Evolutionary conservation across 2,329 filamentous ascomycete species (phyloP), one percentile per base, ranked within the genome.

Genomic region (Pestalotiopsis sp.): DNA sequence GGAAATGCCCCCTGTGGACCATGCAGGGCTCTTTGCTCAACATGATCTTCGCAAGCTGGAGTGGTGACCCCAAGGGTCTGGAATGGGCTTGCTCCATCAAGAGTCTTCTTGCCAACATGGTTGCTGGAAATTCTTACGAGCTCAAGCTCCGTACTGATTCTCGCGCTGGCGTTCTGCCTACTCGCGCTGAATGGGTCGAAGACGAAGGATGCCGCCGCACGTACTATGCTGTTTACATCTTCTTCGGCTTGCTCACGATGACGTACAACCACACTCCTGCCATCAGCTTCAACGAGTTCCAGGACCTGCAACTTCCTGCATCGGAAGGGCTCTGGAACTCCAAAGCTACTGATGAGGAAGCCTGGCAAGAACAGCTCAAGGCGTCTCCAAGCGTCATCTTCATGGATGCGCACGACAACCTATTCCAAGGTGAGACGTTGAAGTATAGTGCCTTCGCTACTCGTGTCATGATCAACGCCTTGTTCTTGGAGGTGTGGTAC

Each of bases 31-130:
- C 95, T 3, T 85, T 99, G 66, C 86, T 99, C 69, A 99, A 99
- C 85, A 98, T 98, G 96, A 91, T 98, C 73, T 98, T 99, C 79
- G 94, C 96, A 67, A 98, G 95, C 85, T 99, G 96, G 96, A 98
- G 96, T 79, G 96, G 96, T 76, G 96, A 98, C 77, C 92, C 96
- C 45, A 98, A 98, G 82, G 96, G 96, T 49, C 87, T 99, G 2
- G 96, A 99, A 81, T 99, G 96, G 96, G 95, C 96, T 45, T 98
- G 95, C 81, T 98, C 96, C 2, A 98, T 99, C 82, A 98, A 98
- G 88, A 97, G 94, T 85, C 87, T 98, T 52, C 89, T 99, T 64
- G 95, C 95, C 73, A 98, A 98, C 82, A 98, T 99, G 95, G 96
- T 99, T 68, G 94, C 95, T 69, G 96, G 96, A 69, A 98, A 98